Conservation (phyloP, 768 basidiomycete genomes). For the Cystobasidium ongulense region DNA sequence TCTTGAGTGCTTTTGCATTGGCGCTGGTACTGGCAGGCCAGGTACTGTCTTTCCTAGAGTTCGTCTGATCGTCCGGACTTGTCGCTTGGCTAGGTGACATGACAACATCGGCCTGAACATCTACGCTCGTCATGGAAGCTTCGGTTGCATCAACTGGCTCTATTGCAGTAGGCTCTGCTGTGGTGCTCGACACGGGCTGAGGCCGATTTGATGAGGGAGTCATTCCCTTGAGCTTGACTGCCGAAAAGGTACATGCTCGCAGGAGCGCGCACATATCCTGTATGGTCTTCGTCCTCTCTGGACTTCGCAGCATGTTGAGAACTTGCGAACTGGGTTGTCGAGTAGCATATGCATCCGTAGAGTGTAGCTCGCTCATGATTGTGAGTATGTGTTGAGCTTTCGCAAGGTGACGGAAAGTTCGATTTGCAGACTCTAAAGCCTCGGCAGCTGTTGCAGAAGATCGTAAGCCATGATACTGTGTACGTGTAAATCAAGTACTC, state of each 20-base stretch:
- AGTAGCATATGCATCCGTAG: constrained; percentile 4
- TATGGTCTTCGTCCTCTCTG: constrained; percentile 4
- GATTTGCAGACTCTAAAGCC: neutral
- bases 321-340: constrained; percentile 13
- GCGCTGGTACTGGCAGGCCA: constrained; percentile 20
- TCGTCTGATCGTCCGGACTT: neutral
- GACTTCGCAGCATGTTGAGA: neutral
- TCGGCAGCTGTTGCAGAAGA: neutral
- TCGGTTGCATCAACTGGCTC: neutral
- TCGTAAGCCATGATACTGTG: neutral
- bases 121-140: neutral
- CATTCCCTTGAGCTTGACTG: neutral
- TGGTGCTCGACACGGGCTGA: neutral
- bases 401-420: neutral
- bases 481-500: neutral
- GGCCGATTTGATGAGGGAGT: neutral
- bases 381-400: constrained; percentile 9
- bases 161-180: neutral
- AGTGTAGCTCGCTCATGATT: constrained; percentile 19
- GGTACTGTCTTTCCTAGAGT: neutral
- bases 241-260: constrained; percentile 10
- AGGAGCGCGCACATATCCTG: constrained; percentile 10
- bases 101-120: neutral
- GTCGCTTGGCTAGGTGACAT: neutral
- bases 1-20: constrained; percentile 33